These are phyloP conservation scores for Candida mattraensis DNA, from an alignment of 805 yeast species.

Conservation along the genomic window DNA sequence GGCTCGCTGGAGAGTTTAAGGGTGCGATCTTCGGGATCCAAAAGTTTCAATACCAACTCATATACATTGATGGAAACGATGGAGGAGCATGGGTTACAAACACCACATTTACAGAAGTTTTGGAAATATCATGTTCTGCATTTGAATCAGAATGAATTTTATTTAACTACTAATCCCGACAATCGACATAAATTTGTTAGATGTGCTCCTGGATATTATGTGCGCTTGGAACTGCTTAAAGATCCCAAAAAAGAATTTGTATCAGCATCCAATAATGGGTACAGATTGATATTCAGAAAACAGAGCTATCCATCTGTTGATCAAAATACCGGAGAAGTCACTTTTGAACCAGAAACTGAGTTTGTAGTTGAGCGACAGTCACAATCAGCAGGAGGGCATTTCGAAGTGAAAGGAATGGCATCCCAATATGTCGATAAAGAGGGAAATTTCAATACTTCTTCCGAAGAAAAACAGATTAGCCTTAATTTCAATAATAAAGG, in stretches of 20 bases:
- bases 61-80: not conserved
- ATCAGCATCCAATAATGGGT: conserved; percentile 30
- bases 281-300: conserved; percentile 32
- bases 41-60: not conserved
- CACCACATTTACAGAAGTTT: conserved; percentile 29
- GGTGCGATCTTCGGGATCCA: conserved; percentile 3
- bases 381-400: conserved; percentile 20
- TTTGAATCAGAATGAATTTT: conserved; percentile 50
- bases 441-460: not conserved
- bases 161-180: conserved; percentile 68
- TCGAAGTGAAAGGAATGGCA: conserved; percentile 15
- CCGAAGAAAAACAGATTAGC: not conserved
- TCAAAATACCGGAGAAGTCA: conserved; percentile 4
- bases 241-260: conserved; percentile 5
- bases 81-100: conserved; percentile 2
- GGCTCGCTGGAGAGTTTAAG: conserved; percentile 5
- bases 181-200: conserved; percentile 56
- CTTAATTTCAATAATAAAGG: conserved; percentile 5
- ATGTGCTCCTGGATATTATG: conserved; percentile 62
- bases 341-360: conserved; percentile 12
- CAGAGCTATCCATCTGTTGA: conserved; percentile 18
- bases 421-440: conserved; percentile 19
- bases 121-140: conserved; percentile 67
- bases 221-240: conserved; percentile 36
- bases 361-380: conserved; percentile 28